These are phyloP conservation scores for Erythrobasidium yunnanense DNA, from an alignment of 768 basidiomycete species.

Conservation along the genomic window DNA sequence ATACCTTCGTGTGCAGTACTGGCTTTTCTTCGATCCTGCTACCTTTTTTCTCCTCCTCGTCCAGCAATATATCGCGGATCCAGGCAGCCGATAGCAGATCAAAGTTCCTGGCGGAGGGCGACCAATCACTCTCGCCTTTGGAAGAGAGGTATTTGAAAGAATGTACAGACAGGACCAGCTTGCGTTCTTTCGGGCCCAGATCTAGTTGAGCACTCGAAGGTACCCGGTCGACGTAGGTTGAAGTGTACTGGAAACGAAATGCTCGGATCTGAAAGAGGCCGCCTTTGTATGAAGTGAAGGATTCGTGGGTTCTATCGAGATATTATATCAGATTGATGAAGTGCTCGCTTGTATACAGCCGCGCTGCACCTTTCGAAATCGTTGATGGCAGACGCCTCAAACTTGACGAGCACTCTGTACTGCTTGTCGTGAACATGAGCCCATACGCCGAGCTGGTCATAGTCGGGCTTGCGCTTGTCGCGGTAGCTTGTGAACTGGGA, in stretches of 20 bases:
- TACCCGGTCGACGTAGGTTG: background rate
- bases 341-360: too few species aligned
- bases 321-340: background rate
- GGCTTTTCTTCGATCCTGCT: too few species aligned
- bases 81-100: background rate
- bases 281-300: background rate
- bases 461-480: background rate
- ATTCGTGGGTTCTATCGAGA: background rate
- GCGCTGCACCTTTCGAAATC: background rate
- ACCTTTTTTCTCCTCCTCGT: background rate
- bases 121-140: background rate
- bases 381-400: background rate
- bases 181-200: too few species aligned
- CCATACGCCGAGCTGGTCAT: background rate
- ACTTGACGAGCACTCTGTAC: background rate
- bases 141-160: conserved; percentile 11
- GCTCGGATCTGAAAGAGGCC: conserved; percentile 1
- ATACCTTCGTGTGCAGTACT: too few species aligned
- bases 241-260: background rate
- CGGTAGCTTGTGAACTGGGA: conserved; percentile 9
- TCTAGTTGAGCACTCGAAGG: too few species aligned
- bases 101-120: background rate
- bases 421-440: conserved; percentile 9
- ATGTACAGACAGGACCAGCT: background rate
- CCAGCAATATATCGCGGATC: background rate